phyloP scores from a whole-genome alignment of 345 rosid genomes.

The Rubroshorea leprosula region DNA sequence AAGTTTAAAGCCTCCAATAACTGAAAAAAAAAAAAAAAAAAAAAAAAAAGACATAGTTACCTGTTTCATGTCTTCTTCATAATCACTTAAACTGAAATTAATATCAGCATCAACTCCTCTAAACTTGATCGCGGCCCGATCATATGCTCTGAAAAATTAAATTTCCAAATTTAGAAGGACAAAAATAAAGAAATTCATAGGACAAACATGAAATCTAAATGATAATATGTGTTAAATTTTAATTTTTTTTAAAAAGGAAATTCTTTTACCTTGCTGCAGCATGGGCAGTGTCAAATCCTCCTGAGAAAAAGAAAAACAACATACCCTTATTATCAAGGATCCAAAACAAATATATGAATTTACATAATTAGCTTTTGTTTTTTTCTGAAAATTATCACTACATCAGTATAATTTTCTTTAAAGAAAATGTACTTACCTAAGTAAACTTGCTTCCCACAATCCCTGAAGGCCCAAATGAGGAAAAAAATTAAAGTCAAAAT shows the following conservation, averaged over 20 bases:
- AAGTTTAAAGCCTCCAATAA: too few species aligned
- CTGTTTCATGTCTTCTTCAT: conserved; percentile 88
- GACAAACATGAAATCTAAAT: too few species aligned
- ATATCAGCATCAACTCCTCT: conserved; percentile 94
- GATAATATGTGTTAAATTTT: background rate
- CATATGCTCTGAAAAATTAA: conserved; percentile 61
- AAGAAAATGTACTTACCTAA: conserved; percentile 45
- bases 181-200: background rate
- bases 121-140: conserved; percentile 95
- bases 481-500: background rate
- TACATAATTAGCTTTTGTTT: too few species aligned
- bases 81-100: conserved; percentile 75
- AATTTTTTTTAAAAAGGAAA: too few species aligned
- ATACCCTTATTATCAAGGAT: conserved; percentile 8
- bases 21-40: conserved; percentile 9
- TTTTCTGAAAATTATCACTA: too few species aligned
- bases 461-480: conserved; percentile 42
- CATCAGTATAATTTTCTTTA: too few species aligned
- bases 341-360: background rate
- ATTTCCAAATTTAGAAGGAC: conserved; percentile 13
- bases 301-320: conserved; percentile 24
- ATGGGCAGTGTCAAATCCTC: conserved; percentile 99
- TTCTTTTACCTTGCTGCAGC: conserved; percentile 95
- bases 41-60: conserved; percentile 24
- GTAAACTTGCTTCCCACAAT: conserved; percentile 97